Evolutionary conservation across 2,329 filamentous ascomycete genomes (phyloP).

Genomic region (Polychaeton citri): DNA sequence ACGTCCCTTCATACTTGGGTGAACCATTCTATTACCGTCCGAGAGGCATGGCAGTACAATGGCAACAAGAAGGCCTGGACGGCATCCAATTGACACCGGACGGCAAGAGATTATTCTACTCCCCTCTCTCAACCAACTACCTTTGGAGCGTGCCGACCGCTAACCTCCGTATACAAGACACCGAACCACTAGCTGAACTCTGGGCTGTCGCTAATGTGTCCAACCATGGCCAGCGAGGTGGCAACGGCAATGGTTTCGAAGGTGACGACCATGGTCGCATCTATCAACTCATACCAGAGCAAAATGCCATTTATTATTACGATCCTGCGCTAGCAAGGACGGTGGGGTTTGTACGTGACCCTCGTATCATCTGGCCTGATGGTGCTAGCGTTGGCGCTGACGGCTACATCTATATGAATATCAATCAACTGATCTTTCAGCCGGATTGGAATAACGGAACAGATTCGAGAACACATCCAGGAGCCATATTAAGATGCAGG

Average conservation of each 20-base stretch:
- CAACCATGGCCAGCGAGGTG: conserved; percentile 31
- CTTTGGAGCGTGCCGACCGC: conserved; percentile 20
- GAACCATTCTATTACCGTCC: conserved; percentile 16
- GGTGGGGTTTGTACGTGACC: conserved; percentile 27
- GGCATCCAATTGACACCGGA: conserved; percentile 26
- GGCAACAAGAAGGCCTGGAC: conserved; percentile 20
- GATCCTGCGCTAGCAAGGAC: conserved; percentile 26
- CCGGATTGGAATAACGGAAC: conserved; percentile 34
- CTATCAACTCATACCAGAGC: conserved; percentile 34
- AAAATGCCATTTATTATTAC: conserved; percentile 34
- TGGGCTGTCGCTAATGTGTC: conserved; percentile 33
- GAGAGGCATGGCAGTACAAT: conserved; percentile 13
- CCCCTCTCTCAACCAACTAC: conserved; percentile 25
- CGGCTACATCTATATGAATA: conserved; percentile 36
- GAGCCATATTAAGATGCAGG: conserved; percentile 31
- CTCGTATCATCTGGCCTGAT: conserved; percentile 32
- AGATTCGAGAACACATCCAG: conserved; percentile 29
- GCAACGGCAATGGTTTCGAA: conserved; percentile 33
- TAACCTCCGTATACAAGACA: conserved; percentile 20
- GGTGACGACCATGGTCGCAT: conserved; percentile 30
- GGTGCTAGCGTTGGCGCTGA: conserved; percentile 29
- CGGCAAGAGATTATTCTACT: conserved; percentile 30
- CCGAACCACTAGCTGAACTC: conserved; percentile 24
- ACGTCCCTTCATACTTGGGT: conserved; percentile 20
- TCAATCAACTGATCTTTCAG: conserved; percentile 37